phyloP scores from a whole-genome alignment of 495 filamentous ascomycete species.

The Pyrenopolyporus hunteri region DNA sequence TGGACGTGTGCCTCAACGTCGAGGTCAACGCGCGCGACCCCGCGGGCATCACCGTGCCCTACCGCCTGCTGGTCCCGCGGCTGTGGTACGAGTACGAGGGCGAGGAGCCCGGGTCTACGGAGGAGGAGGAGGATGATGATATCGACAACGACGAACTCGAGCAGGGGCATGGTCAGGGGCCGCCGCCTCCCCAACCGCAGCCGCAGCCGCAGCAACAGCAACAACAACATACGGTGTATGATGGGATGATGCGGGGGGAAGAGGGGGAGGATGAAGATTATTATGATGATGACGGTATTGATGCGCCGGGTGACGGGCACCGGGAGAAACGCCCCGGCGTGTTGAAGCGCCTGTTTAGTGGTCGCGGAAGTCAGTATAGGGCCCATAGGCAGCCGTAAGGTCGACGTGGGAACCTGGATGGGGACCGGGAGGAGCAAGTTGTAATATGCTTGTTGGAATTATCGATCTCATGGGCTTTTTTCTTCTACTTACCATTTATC shows the following conservation, averaged over 20 bases:
- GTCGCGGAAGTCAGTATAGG: conserved; percentile 9
- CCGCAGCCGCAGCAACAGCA: neutral
- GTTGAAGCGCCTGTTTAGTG: conserved; percentile 32
- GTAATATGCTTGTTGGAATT: conserved; percentile 17
- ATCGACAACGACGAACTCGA: neutral
- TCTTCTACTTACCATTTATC: neutral
- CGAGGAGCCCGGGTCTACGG: conserved; percentile 28
- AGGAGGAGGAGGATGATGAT: conserved; percentile 3
- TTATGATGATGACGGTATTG: too few relatives aligned
- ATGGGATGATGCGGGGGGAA: neutral
- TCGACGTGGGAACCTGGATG: too few relatives aligned
- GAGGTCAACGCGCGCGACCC: conserved; percentile 87
- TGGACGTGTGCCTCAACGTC: conserved; percentile 85
- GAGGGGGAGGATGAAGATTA: conserved; percentile 9
- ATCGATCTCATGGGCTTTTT: neutral
- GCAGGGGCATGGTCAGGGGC: conserved; percentile 5
- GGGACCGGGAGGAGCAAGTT: neutral
- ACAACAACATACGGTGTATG: neutral
- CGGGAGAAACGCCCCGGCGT: neutral
- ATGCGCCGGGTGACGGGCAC: too few relatives aligned
- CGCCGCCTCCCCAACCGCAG: neutral
- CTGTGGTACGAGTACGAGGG: conserved; percentile 62
- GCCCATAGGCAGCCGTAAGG: neutral
- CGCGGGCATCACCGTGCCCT: conserved; percentile 84
- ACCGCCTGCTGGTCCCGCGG: conserved; percentile 82